phyloP scores from a whole-genome alignment of 179 eudicot genomes.

The Gypsophila paniculata region DNA sequence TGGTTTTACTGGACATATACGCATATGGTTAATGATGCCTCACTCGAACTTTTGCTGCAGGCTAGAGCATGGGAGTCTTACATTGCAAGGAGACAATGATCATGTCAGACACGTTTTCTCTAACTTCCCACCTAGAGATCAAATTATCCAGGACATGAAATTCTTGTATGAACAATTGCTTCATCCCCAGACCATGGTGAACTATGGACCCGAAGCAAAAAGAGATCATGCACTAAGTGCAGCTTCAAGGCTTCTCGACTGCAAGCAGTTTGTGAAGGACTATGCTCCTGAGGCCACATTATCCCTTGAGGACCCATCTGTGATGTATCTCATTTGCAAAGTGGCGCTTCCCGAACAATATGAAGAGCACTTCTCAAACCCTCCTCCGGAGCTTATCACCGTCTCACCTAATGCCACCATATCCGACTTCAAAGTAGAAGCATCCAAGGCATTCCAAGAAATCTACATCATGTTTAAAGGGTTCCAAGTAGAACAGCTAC shows the following conservation, averaged over 20 bases:
- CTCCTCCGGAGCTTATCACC: slow-evolving; percentile 58
- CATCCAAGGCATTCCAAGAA: slow-evolving; percentile 66
- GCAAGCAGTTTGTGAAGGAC: slow-evolving; percentile 89
- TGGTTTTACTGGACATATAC: too few species aligned
- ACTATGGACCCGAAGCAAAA: slow-evolving; percentile 35
- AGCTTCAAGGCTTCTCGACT: slow-evolving; percentile 69
- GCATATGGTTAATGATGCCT: neutral
- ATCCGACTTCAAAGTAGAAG: slow-evolving; percentile 66
- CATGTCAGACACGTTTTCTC: slow-evolving; percentile 15
- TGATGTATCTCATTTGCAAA: slow-evolving; percentile 46
- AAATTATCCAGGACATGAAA: slow-evolving; percentile 57
- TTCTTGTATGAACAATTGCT: slow-evolving; percentile 59
- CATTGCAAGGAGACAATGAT: slow-evolving; percentile 18
- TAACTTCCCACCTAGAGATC: slow-evolving; percentile 47
- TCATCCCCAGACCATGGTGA: slow-evolving; percentile 54
- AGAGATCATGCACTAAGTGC: slow-evolving; percentile 40
- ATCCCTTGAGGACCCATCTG: slow-evolving; percentile 19
- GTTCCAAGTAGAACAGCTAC: slow-evolving; percentile 65
- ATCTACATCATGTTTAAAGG: slow-evolving; percentile 67
- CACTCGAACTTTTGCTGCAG: slow-evolving; percentile 33
- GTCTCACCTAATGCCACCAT: slow-evolving; percentile 60
- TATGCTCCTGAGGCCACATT: slow-evolving; percentile 46
- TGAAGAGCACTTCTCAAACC: slow-evolving; percentile 32
- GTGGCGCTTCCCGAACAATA: slow-evolving; percentile 47
- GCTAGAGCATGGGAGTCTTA: slow-evolving; percentile 44